These are phyloP conservation scores for Dentipellis sp. DNA, from an alignment of 768 basidiomycete genomes.

Conservation along the genomic window DNA sequence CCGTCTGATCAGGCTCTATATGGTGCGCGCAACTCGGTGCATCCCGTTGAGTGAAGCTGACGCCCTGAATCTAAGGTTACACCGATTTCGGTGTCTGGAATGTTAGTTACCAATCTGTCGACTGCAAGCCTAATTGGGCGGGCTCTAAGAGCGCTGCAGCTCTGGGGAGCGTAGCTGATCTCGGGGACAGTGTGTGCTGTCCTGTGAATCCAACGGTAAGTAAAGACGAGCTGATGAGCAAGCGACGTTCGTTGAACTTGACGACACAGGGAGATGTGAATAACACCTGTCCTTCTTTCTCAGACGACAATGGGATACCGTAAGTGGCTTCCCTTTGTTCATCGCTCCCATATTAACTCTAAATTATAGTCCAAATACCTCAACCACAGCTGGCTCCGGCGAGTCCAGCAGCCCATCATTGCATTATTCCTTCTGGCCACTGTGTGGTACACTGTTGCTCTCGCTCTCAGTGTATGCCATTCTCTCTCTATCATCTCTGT, in stretches of 20 bases:
- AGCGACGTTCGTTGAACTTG: not conserved
- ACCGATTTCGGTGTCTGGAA: slow-evolving; percentile 85
- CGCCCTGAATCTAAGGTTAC: slow-evolving; percentile 22
- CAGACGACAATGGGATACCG: slow-evolving; percentile 57
- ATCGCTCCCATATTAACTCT: not conserved
- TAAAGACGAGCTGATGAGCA: not conserved
- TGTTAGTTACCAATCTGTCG: slow-evolving; percentile 55
- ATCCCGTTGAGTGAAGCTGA: not conserved
- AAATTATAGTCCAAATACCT: too few relatives aligned
- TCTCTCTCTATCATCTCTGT: too few relatives aligned
- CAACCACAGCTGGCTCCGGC: too few relatives aligned
- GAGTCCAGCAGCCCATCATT: too few relatives aligned
- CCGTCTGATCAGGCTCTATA: slow-evolving; percentile 62
- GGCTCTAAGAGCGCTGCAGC: slow-evolving; percentile 51
- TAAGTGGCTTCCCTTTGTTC: slow-evolving; percentile 24
- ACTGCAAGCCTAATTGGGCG: slow-evolving; percentile 54
- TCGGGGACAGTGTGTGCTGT: slow-evolving; percentile 60
- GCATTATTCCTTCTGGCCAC: too few relatives aligned
- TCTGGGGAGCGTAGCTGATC: slow-evolving; percentile 53
- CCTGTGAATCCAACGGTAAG: slow-evolving; percentile 57
- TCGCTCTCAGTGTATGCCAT: too few relatives aligned
- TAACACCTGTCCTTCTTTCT: slow-evolving; percentile 61
- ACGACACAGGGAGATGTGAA: slow-evolving; percentile 10
- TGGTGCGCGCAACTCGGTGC: not conserved
- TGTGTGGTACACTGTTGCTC: too few relatives aligned